These are phyloP conservation scores for Diaporthe helianthi DNA, from an alignment of 2,329 filamentous ascomycete species.

Conservation along the genomic window DNA sequence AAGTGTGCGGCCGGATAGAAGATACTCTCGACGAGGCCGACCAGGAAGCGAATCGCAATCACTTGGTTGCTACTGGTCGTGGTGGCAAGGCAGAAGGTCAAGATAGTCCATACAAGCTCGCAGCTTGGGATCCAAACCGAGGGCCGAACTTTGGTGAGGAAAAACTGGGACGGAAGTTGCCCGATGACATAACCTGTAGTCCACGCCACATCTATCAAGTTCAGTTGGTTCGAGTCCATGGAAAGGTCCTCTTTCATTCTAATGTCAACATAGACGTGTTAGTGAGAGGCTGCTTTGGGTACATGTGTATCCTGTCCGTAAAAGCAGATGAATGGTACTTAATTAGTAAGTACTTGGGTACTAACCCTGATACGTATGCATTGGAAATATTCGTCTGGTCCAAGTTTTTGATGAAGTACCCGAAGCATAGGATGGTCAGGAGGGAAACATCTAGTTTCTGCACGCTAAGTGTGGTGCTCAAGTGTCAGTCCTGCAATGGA, in stretches of 20 bases:
- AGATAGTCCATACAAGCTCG: slow-evolving; percentile 46
- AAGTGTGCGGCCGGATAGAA: slow-evolving; percentile 49
- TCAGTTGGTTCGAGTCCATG: slow-evolving; percentile 58
- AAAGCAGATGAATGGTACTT: not conserved
- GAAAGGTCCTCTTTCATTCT: not conserved
- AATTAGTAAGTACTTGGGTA: no score
- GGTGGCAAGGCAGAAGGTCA: slow-evolving; percentile 47
- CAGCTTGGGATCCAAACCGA: slow-evolving; percentile 50
- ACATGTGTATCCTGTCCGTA: not conserved
- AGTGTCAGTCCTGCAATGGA: no score
- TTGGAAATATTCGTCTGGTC: slow-evolving; percentile 45
- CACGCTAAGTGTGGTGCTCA: no score
- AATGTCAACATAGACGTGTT: no score
- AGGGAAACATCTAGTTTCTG: slow-evolving; percentile 45
- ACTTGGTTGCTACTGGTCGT: slow-evolving; percentile 46
- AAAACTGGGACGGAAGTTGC: slow-evolving; percentile 48
- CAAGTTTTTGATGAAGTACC: slow-evolving; percentile 50
- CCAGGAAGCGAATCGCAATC: slow-evolving; percentile 52
- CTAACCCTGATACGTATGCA: slow-evolving; percentile 48
- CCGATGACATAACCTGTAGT: slow-evolving; percentile 67
- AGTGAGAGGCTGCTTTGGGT: no score
- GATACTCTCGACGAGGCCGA: slow-evolving; percentile 48
- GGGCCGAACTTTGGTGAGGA: slow-evolving; percentile 51
- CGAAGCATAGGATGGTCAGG: slow-evolving; percentile 45
- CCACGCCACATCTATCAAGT: slow-evolving; percentile 60